phyloP scores from a whole-genome alignment of 148 eudicot species.

The Cornus suecica region DNA sequence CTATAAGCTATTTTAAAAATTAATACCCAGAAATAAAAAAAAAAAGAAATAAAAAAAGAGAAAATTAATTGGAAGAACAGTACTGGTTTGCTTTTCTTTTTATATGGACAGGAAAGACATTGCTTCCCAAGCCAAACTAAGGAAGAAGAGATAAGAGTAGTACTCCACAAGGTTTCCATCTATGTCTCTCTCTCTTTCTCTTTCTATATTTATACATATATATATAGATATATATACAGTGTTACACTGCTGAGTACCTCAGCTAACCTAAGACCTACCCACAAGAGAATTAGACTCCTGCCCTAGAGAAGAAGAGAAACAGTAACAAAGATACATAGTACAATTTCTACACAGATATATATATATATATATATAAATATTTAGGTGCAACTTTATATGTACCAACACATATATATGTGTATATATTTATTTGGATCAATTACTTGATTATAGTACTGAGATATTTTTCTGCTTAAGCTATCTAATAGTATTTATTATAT shows the following conservation, averaged over 20 bases:
- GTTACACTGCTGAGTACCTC: not conserved
- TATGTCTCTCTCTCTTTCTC: not conserved
- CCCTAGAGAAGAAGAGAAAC: not conserved
- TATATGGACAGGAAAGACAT: not conserved
- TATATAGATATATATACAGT: not conserved
- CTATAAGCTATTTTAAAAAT: too few species aligned
- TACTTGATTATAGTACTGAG: too few species aligned
- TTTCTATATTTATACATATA: not conserved
- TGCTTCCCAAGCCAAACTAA: not conserved
- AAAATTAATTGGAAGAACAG: not conserved
- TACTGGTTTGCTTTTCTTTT: not conserved
- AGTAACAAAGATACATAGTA: not conserved
- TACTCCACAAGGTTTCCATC: not conserved
- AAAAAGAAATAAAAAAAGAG: too few species aligned
- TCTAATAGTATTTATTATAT: too few species aligned
- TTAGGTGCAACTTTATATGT: too few species aligned
- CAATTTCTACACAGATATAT: not conserved
- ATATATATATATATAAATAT: not conserved
- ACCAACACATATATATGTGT: too few species aligned
- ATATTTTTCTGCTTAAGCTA: too few species aligned
- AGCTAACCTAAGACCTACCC: conserved; percentile 3
- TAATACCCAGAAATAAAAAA: not conserved
- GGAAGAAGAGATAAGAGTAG: not conserved
- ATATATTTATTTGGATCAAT: too few species aligned
- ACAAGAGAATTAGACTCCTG: not conserved